Evolutionary conservation across 768 basidiomycete genomes (phyloP).

Genomic region (Tulasnella sp.): DNA sequence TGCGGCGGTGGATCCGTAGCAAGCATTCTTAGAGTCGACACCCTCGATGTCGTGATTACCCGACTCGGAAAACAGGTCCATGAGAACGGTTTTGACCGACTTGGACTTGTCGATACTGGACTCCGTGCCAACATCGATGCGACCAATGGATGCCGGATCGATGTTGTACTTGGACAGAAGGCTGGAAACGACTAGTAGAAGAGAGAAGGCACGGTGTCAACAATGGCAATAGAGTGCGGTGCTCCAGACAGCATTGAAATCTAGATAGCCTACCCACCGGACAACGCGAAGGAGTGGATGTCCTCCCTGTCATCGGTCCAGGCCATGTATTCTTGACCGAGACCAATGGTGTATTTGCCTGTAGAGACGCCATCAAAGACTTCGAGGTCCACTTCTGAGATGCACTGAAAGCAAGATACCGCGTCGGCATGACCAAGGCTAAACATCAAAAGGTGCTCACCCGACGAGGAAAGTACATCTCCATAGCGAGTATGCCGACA

Average conservation of each 20-base stretch:
- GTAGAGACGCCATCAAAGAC: constrained; percentile 85
- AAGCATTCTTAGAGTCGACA: constrained; percentile 98
- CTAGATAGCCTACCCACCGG: constrained; percentile 43
- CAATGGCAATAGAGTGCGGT: not conserved
- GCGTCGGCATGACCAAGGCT: constrained; percentile 15
- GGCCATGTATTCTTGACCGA: constrained; percentile 97
- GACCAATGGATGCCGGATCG: constrained; percentile 92
- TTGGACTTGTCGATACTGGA: constrained; percentile 99
- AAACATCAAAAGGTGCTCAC: constrained; percentile 35
- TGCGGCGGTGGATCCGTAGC: constrained; percentile 97
- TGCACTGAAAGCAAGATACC: constrained; percentile 47
- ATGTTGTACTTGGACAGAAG: constrained; percentile 91
- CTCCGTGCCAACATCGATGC: constrained; percentile 96
- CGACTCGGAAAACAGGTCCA: constrained; percentile 90
- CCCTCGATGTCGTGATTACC: constrained; percentile 98
- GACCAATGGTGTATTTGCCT: constrained; percentile 98
- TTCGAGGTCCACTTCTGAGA: constrained; percentile 91
- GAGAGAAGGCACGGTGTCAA: not conserved
- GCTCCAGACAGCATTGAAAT: too few species aligned
- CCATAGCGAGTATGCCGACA: constrained; percentile 87
- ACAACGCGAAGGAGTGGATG: constrained; percentile 95
- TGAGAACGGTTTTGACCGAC: constrained; percentile 93
- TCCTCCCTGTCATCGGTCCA: constrained; percentile 98
- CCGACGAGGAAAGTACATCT: constrained; percentile 89
- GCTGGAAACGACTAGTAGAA: constrained; percentile 62